A percentile compares a stretch with the other conserved stretches of the same genome.
These are phyloP conservation scores for Camellia japonica DNA, from an alignment of 148 eudicot species.

Conservation along the genomic window DNA sequence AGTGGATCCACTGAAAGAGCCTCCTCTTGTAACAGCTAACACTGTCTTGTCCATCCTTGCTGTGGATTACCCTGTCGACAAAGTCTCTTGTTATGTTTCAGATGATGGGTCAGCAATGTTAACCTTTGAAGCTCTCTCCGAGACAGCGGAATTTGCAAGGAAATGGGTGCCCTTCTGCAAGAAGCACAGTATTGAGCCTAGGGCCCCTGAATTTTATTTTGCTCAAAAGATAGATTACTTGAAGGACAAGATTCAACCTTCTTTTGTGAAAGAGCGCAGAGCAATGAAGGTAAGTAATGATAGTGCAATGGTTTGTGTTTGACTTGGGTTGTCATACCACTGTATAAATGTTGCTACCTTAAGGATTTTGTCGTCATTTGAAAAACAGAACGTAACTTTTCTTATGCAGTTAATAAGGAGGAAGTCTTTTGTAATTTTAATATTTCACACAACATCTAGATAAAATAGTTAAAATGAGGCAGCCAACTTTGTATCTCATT, in stretches of 20 bases:
- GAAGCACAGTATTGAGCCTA: slow-evolving; percentile 87
- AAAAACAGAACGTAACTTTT: background rate
- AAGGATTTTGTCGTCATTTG: background rate
- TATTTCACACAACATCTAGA: background rate
- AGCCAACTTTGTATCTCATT: background rate
- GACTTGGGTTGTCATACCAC: background rate
- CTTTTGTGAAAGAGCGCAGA: slow-evolving; percentile 95
- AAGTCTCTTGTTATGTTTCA: slow-evolving; percentile 93
- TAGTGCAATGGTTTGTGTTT: background rate
- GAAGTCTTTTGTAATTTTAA: background rate
- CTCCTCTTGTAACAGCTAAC: slow-evolving; percentile 93
- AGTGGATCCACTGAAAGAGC: slow-evolving; percentile 96
- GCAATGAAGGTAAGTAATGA: slow-evolving; percentile 76
- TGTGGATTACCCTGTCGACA: slow-evolving; percentile 97
- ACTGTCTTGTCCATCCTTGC: slow-evolving; percentile 92
- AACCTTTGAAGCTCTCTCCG: slow-evolving; percentile 83
- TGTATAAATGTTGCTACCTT: background rate
- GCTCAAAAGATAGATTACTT: slow-evolving; percentile 88
- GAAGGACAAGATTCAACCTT: slow-evolving; percentile 93
- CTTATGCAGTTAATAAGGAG: background rate
- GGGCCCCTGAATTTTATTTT: slow-evolving; percentile 97
- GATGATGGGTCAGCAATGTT: slow-evolving; percentile 99
- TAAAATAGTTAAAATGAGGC: background rate
- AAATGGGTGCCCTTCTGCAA: slow-evolving; percentile 98
- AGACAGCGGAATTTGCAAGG: slow-evolving; percentile 94